A percentile compares a stretch with the other conserved stretches of the same genome.
These are phyloP conservation scores for Trichosporon sp. DNA, from an alignment of 1,284 basidiomycete genomes.

Conservation along the genomic window DNA sequence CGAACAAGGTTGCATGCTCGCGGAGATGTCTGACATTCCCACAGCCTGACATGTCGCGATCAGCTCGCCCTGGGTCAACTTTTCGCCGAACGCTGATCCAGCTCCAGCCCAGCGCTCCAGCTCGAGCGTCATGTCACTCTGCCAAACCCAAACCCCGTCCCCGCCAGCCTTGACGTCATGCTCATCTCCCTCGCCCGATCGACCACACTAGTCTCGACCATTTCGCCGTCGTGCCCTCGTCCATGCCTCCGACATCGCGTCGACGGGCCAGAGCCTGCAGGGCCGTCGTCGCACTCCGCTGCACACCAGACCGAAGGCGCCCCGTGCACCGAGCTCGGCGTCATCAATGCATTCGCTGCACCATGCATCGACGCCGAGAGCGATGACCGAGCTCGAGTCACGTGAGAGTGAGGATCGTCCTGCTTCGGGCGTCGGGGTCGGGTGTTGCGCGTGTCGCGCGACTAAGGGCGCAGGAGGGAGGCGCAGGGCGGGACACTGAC, in stretches of 20 bases:
- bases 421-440: not conserved
- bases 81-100: too few relatives aligned
- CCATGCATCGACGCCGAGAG: not conserved
- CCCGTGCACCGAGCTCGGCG: not conserved
- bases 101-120: too few relatives aligned
- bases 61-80: not conserved
- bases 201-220: too few relatives aligned
- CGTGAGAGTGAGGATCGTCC: not conserved
- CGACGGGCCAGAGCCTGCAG: not conserved
- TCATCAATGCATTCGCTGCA: not conserved
- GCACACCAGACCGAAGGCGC: not conserved
- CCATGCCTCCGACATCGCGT: not conserved
- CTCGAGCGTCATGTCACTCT: not conserved
- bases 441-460: not conserved
- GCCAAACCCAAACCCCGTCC: not conserved
- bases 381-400: not conserved
- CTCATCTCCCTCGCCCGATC: not conserved
- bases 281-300: not conserved
- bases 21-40: not conserved
- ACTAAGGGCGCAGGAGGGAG: not conserved
- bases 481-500: not conserved
- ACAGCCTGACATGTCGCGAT: not conserved
- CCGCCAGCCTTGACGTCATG: not conserved
- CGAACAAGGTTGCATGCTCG: not conserved
- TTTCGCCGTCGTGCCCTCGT: not conserved